Evolutionary conservation across 2,329 filamentous ascomycete genomes (phyloP), one percentile per base, ranked within the genome.

Genomic region (Fusarium sambucinum): DNA sequence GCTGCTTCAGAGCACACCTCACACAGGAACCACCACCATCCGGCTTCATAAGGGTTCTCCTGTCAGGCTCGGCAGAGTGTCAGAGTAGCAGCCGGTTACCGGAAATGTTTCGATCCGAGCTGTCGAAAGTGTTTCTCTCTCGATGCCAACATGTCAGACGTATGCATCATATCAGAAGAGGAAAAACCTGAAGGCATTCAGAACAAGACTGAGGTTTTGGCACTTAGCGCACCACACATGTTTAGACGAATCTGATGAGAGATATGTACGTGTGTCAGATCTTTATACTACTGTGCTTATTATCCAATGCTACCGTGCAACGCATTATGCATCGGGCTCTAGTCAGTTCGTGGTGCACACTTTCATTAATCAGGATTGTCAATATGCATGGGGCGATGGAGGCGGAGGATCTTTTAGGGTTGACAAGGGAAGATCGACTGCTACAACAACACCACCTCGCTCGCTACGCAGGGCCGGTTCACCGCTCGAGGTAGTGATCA

Each of bases 1-100:
- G 70, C 47, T 72, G 70, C 70, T 55, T 73, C 70, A 69, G 55
- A 66, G 27, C 59, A 60, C 45, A 61, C 40, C 68, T 72, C 68
- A 66, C 60, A 66, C 70, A 66, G 70, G 70, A 69, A 62, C 65
- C 33, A 54, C 53, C 46, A 56, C 51, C 46, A 66, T 66, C 70
- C 68, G 70, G 70, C 60, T 55, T 73, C 70, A 70, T 48, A 45
- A 45, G 51, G 41, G 45, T 64, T 67, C 66, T 61, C 69, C 59
- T 70, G 66, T 33, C 57, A 42, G 42, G 38, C 35, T 51, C 66
- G 66, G 66, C 23, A 66, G 47, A 51, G 47, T 40, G 23, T 51
- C 33, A 50, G 23, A 54, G 55, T 44, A 51, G 47, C 55, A 60
- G 52, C 54, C 59, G 58, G 52, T 60, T 56, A 66, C 41, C 56